Evolutionary conservation across 2,329 filamentous ascomycete species (phyloP), one percentile per base, ranked within the genome.

Genomic region (Sarocladiaceae sp.): DNA sequence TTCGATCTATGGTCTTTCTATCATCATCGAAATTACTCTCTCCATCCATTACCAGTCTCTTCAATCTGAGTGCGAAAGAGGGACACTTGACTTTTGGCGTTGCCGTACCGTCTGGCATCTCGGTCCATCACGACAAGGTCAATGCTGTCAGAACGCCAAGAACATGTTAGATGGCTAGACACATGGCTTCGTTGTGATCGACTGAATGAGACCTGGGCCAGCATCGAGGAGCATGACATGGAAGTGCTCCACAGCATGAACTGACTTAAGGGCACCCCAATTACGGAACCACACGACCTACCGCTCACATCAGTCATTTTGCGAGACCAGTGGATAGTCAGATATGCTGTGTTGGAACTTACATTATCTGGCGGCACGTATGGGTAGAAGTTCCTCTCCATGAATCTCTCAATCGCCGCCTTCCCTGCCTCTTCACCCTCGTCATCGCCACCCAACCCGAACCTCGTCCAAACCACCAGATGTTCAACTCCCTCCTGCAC

Each of bases 381-480:
- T 3, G 62, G 62, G 13, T 75, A 69, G 59, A 96, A 96, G 1
- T 69, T 83, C 57, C 63, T 69, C 21, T 73, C 61, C 33, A 95
- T 83, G 59, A 80, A 96, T 4, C 64, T 69, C 33, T 90, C 78
- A 49, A 96, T 86, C 57, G 80, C 69, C 15, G 63, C 64, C 40
- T 81, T 74, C 6, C 80, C 78, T 48, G 72, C 63, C 3, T 76
- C 70, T 1, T 83, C 51, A 88, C 80, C 12, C 78, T 83, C 0
- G 80, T 77, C 68, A 46, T 56, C 3, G 66, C 89, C 85, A 44
- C 80, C 73, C 19, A 96, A 69, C 39, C 76, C 72, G 57, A 95
- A 95, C 63, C 95, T 95, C 39, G 86, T 93, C 91, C 91, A 97
- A 11, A 95, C 80, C 4, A 95, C 87, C 3, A 96, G 70, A 60